These are phyloP conservation scores for Xylaria sp. DNA, from an alignment of 495 filamentous ascomycete species.

Conservation along the genomic window DNA sequence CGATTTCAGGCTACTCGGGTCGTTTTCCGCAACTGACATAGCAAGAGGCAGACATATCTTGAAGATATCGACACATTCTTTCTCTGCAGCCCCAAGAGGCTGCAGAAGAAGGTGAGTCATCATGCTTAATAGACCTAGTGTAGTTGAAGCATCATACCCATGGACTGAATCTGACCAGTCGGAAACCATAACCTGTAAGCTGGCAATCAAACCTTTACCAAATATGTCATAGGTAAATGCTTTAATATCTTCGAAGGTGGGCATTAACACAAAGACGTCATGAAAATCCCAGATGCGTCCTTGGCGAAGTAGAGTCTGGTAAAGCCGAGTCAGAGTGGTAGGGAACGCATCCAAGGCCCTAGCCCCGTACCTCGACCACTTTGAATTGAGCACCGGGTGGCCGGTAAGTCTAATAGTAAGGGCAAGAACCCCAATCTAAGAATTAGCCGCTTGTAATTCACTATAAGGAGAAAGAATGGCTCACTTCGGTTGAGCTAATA, in stretches of 20 bases:
- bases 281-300: slow-evolving; percentile 27
- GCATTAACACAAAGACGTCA: slow-evolving; percentile 15
- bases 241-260: slow-evolving; percentile 13
- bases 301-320: slow-evolving; percentile 21
- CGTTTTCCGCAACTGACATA: slow-evolving; percentile 21
- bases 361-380: slow-evolving; percentile 7
- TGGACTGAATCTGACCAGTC: slow-evolving; percentile 26
- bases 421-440: slow-evolving; percentile 21
- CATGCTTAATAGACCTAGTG: slow-evolving; percentile 14
- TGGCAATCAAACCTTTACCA: slow-evolving; percentile 13
- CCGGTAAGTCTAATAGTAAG: slow-evolving; percentile 10
- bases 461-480: neutral
- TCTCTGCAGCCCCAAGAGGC: slow-evolving; percentile 10
- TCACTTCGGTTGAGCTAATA: slow-evolving; percentile 24
- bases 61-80: slow-evolving; percentile 22
- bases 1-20: slow-evolving; percentile 20
- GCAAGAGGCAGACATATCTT: slow-evolving; percentile 23
- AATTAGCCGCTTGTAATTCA: slow-evolving; percentile 4
- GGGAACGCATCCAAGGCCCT: slow-evolving; percentile 1
- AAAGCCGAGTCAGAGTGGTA: neutral
- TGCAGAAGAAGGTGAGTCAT: slow-evolving; percentile 22
- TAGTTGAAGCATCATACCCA: slow-evolving; percentile 25
- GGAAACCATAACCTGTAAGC: slow-evolving; percentile 10
- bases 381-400: slow-evolving; percentile 17
- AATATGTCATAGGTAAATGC: slow-evolving; percentile 18